Base-by-base conservation (phyloP, 1,284 basidiomycete genomes). In the Apiotrichum gracile region DNA sequence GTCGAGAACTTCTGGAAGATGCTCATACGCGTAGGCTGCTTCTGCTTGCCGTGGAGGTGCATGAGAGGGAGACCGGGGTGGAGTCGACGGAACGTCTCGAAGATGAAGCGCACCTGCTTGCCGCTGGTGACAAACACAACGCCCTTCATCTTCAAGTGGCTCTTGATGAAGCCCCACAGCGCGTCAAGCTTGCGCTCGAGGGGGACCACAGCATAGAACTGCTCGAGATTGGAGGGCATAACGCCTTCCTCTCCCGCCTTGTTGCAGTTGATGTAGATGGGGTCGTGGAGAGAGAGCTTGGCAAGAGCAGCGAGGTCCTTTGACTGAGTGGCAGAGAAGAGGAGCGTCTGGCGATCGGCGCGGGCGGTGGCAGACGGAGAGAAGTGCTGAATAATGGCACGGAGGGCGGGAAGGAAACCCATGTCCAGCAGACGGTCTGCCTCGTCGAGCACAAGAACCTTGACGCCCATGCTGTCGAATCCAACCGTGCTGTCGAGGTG, bases 401-500 rank as follows among this genome's bases (percentile, higher is more conserved):
- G 85, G 3, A 97, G 79, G 0, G 92, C 91, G 31, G 85, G 84
- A 10, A 87, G 80, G 75, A 97, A 97, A 16, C 93, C 94, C 87
- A 97, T 90, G 72, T 97, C 94, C 25, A 97, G 82, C 49, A 97
- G 91, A 29, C 94, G 85, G 70, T 98, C 93, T 1, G 93, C 93
- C 79, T 98, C 93, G 69, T 98, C 93, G 19, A 98, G 84, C 3
- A 97, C 91, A n/a, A 98, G 83, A 21, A 96, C 72, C 71, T 97
- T 92, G 25, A 98, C 76, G 65, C 91, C 90, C 61, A 88, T 86
- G 34, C 85, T 85, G 57, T 94, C 91, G 64, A 98, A 97, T 1
- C 92, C 92, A 46, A 92, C 83, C 0, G 96, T 97, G 75, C 97
- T 92, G 70, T 98, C 96, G 85, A 98, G 88, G 73, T 98, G 96